These are phyloP conservation scores for Nicotiana benthamiana DNA, from an alignment of 257 asterid species.

Conservation along the genomic window DNA sequence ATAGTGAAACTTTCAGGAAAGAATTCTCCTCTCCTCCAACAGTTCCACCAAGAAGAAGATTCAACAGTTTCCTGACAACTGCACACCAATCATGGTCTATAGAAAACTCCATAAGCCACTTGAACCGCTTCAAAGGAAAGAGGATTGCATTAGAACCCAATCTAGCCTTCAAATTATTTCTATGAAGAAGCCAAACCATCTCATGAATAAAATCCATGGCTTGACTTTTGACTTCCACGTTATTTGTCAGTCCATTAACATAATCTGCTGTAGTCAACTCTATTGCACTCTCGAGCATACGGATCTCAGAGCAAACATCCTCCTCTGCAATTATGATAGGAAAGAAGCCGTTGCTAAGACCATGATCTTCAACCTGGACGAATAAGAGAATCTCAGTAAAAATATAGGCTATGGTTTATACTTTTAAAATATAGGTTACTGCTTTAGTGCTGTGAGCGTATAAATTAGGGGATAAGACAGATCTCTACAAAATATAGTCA, in stretches of 20 bases:
- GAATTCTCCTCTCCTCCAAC: constrained; percentile 40
- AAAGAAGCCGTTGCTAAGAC: constrained; percentile 57
- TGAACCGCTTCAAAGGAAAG: constrained; percentile 52
- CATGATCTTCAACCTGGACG: constrained; percentile 58
- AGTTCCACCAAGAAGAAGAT: constrained; percentile 46
- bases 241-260: constrained; percentile 23
- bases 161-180: constrained; percentile 36
- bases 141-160: constrained; percentile 18
- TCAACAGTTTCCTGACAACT: constrained; percentile 54
- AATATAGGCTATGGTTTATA: not conserved
- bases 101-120: constrained; percentile 55
- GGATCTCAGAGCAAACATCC: constrained; percentile 60
- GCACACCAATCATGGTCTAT: constrained; percentile 66
- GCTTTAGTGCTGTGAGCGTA: not conserved
- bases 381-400: not conserved
- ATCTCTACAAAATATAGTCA: not conserved
- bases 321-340: constrained; percentile 67
- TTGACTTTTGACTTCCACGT: constrained; percentile 26
- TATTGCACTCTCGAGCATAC: constrained; percentile 61
- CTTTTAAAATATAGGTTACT: not conserved
- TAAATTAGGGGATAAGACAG: not conserved
- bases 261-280: constrained; percentile 31
- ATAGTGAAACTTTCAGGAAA: constrained; percentile 39
- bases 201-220: constrained; percentile 65
- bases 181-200: constrained; percentile 75